Evolutionary conservation across 768 basidiomycete genomes (phyloP), one percentile per base, ranked within the genome.

Genomic region (Pulveroboletus sp.): DNA sequence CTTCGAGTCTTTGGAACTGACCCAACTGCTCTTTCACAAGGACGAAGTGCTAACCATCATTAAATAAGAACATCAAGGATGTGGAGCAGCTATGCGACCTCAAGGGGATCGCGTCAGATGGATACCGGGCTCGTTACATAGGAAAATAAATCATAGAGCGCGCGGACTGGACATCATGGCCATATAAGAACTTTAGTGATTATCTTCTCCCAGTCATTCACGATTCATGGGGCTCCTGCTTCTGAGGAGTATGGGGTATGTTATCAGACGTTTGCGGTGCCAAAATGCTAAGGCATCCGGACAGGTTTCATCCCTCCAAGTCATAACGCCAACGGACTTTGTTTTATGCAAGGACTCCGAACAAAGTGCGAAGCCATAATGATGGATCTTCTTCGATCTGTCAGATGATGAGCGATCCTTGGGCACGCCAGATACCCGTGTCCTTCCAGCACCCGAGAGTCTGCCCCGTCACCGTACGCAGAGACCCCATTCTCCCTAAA

Each of bases 21-120:
- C 76, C 57, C 80, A 83, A 49, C 73, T 89, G 15, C 69, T 77
- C 4, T 88, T 90, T 65, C 67, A 67, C 36, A 78, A 78, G 68
- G 79, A 80, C 53, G 87, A 89, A 55, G 77, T 89, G 18, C 67
- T 91, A 27, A 76, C 79, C 21, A 71, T 90, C 45, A 72, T 90
- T 39, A 81, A 81, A 65, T 74, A 79, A 64, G 85, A 89, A 64
- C 73, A 76, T 11, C 78, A 82, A 2, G 88, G 89, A 9, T 90
- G 87, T 88, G 90, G 87, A 86, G 87, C 85, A 17, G 89, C 87
- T 17, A 77, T 85, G 68, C 73, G 80, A 21, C 67, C 68, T 10
- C 73, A 73, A 33, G 77, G 76, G 11, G 70, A 75, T 43, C 63
- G 67, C 31, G 73, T 86, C 30, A 86, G 88, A 40, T 90, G 89